Conservation (phyloP, 2,329 filamentous ascomycete species). For the Biscogniauxia mediterranea region DNA sequence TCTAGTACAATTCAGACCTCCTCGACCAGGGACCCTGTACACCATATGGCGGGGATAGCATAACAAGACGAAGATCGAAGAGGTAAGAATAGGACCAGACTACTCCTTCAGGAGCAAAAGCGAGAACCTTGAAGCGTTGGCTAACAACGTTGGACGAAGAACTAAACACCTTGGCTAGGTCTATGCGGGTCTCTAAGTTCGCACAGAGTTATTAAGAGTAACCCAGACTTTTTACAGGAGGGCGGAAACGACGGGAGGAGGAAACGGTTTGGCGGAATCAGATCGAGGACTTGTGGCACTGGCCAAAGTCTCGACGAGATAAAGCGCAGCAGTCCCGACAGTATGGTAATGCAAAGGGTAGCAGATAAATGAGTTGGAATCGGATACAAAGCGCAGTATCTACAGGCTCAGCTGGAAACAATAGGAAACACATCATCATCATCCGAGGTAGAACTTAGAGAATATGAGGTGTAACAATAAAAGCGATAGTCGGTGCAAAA, state of each 20-base stretch:
- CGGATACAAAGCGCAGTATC: background rate
- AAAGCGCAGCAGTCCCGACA: background rate
- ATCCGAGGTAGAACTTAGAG: background rate
- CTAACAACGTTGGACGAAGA: slow-evolving; percentile 11
- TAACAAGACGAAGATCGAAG: slow-evolving; percentile 14
- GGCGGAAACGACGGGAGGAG: slow-evolving; percentile 14
- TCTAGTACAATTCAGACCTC: slow-evolving; percentile 13
- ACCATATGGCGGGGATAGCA: slow-evolving; percentile 16
- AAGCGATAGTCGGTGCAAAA: background rate
- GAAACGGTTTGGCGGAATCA: slow-evolving; percentile 11
- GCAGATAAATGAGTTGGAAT: background rate
- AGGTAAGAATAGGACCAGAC: slow-evolving; percentile 17
- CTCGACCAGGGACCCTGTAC: slow-evolving; percentile 12
- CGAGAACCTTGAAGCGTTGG: slow-evolving; percentile 20
- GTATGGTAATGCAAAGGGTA: background rate
- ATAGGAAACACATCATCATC: background rate
- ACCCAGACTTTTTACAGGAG: slow-evolving; percentile 14
- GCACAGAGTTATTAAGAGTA: slow-evolving; percentile 14
- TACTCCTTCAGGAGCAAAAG: slow-evolving; percentile 8
- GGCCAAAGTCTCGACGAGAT: slow-evolving; percentile 11
- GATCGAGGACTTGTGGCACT: slow-evolving; percentile 16
- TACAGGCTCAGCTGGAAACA: background rate
- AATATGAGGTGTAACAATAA: background rate
- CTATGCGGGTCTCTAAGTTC: slow-evolving; percentile 21
- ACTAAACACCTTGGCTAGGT: background rate